These are phyloP conservation scores for Myrica gale DNA, from an alignment of 306 rosid genomes.

Conservation along the genomic window DNA sequence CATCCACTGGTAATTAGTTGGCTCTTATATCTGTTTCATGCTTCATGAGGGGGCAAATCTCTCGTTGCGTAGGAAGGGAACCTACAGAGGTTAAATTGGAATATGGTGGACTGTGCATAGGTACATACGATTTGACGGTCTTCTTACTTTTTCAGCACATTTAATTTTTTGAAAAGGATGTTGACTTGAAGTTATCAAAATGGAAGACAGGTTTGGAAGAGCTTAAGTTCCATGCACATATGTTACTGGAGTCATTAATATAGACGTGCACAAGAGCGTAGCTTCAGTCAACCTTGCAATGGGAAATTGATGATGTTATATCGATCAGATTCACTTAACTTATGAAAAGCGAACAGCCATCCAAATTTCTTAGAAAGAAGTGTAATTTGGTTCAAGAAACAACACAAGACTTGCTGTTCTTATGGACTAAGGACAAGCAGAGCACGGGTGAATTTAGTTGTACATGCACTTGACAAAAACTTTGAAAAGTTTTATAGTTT, in stretches of 20 bases:
- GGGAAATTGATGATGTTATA: not conserved
- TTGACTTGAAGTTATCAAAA: not conserved
- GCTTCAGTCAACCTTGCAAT: not conserved
- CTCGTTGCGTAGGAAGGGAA: not conserved
- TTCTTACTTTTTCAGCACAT: not conserved
- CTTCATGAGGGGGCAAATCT: not conserved
- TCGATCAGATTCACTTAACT: not conserved
- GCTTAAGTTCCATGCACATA: not conserved
- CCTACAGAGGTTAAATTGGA: not conserved
- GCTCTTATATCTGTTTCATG: not conserved
- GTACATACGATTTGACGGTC: not conserved
- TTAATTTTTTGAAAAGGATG: not conserved
- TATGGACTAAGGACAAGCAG: slow-evolving; percentile 13
- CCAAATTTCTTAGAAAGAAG: not conserved
- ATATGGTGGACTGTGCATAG: not conserved
- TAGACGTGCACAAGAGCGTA: not conserved
- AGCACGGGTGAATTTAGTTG: not conserved
- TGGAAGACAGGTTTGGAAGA: not conserved
- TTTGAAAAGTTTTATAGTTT: not conserved
- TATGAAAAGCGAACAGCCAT: not conserved
- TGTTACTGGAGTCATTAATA: not conserved
- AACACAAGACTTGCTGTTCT: not conserved
- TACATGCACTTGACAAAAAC: slow-evolving; percentile 5
- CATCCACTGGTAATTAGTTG: not conserved
- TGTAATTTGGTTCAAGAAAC: not conserved